Percentiles rank a stretch among this genome's conserved stretches.
phyloP scores from a whole-genome alignment of 2,329 filamentous ascomycete genomes.

The Ceratocystis destructans region DNA sequence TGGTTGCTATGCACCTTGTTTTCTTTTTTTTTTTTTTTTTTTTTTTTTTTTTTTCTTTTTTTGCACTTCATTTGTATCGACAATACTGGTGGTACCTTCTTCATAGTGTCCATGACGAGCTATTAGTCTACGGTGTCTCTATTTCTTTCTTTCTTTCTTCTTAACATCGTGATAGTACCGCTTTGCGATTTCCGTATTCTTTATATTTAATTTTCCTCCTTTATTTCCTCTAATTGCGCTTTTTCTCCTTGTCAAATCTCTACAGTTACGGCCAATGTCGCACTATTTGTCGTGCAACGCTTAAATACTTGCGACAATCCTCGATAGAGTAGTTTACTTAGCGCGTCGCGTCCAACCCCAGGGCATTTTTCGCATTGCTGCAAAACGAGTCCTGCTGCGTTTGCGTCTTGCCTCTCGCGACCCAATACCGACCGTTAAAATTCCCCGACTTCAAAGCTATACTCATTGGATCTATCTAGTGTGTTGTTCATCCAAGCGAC shows the following conservation, averaged over 20 bases:
- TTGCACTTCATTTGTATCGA: neutral
- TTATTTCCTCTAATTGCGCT: neutral
- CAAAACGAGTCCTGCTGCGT: neutral
- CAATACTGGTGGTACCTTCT: neutral
- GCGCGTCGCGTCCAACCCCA: neutral
- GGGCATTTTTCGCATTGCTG: neutral
- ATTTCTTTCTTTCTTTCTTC: neutral
- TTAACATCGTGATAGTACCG: neutral
- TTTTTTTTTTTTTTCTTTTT: neutral
- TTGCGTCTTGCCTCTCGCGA: neutral
- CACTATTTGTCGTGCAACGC: neutral
- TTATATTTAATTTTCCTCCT: neutral
- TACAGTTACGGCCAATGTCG: neutral
- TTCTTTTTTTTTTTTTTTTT: neutral
- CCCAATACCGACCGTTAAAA: neutral
- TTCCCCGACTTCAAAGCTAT: neutral
- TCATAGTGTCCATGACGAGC: too few relatives aligned
- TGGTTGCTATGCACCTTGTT: constrained; percentile 1
- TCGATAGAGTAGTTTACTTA: neutral
- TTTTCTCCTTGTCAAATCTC: neutral
- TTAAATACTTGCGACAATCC: neutral
- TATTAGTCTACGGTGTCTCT: too few relatives aligned
- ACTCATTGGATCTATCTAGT: neutral
- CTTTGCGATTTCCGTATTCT: neutral
- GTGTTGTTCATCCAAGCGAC: neutral